Base-by-base conservation (phyloP, 371 early-diverging fungal genomes). In the Mortierella polycephala region DNA sequence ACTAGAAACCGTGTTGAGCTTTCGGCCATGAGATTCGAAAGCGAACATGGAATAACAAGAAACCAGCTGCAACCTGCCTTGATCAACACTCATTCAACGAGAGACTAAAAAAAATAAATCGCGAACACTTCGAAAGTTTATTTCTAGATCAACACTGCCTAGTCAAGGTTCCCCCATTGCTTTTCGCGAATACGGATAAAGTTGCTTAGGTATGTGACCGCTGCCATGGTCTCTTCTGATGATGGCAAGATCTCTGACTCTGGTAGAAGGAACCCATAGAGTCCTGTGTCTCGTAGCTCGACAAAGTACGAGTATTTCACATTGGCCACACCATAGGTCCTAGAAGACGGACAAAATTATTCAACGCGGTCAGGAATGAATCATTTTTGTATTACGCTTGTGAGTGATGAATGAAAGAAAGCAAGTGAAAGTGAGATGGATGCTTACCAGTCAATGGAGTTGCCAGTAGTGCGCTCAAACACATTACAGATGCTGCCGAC, bases 201-300 rank as follows among this genome's bases (percentile, higher is more conserved):
- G 42, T 76, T 69, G 58, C 68, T 74, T 10, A 84, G 64, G 14
- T 79, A 69, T 56, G 76, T 13, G 44, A 88, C 51, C 4, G 72
- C 85, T 0, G 85, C 86, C 20, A 81, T 64, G 16, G 81, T 85
- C 53, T 90, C 88, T 62, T 87, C 69, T 5, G 85, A 85, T 5
- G 82, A 82, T 12, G 87, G 86, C 30, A 85, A 39, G 68, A 90
- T 89, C 62, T 84, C 67, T 1, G 75, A 74, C 37, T 85, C 74
- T 0, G 89, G 86, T 49, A 88, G 57, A 45, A 88, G 3, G 71
- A 89, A 88, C 10, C 88, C 88, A 62, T 80, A 65, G 10, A n/a
- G 49, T 23, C 87, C 86, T 21, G 82, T 84, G 68, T 88, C 88
- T 13, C 89, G 77, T 52, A 91, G 69, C 69, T 90, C 90, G 21